phyloP scores from a whole-genome alignment of 2,329 filamentous ascomycete genomes.

The Ascochyta lentis region DNA sequence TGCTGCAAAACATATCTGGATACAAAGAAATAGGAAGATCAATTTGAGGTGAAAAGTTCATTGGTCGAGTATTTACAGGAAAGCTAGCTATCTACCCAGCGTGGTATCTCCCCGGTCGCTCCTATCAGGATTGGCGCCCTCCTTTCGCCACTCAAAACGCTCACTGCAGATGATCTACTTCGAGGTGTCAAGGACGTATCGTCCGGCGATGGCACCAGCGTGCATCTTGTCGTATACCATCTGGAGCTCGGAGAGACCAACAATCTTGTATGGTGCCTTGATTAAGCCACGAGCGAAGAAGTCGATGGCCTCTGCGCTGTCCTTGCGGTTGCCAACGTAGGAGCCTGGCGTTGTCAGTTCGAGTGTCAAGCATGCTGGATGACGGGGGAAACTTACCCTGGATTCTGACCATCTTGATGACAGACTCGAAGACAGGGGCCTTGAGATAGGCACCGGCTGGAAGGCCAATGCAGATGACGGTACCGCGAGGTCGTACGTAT shows the following conservation, averaged over 20 bases:
- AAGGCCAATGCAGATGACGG: slow-evolving; percentile 87
- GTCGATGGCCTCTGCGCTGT: slow-evolving; percentile 86
- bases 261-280: slow-evolving; percentile 84
- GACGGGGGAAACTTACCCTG: slow-evolving; percentile 53
- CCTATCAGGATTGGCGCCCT: slow-evolving; percentile 7
- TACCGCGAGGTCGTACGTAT: slow-evolving; percentile 83
- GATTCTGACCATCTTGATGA: slow-evolving; percentile 89
- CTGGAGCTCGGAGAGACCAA: slow-evolving; percentile 79
- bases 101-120: slow-evolving; percentile 8
- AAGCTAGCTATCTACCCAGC: slow-evolving; percentile 7
- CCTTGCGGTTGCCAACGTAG: slow-evolving; percentile 91
- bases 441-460: slow-evolving; percentile 77
- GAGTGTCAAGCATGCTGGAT: slow-evolving; percentile 60
- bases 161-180: slow-evolving; percentile 28
- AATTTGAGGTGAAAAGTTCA: background rate
- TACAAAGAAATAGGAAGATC: background rate
- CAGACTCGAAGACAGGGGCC: slow-evolving; percentile 88
- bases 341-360: slow-evolving; percentile 11
- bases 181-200: slow-evolving; percentile 77
- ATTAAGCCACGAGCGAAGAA: slow-evolving; percentile 87
- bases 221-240: slow-evolving; percentile 77
- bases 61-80: slow-evolving; percentile 13
- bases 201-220: slow-evolving; percentile 74
- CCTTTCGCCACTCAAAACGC: background rate
- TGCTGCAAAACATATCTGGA: too few species aligned